Evolutionary conservation across 2,329 filamentous ascomycete species (phyloP).

Genomic region (Phoma sp.): DNA sequence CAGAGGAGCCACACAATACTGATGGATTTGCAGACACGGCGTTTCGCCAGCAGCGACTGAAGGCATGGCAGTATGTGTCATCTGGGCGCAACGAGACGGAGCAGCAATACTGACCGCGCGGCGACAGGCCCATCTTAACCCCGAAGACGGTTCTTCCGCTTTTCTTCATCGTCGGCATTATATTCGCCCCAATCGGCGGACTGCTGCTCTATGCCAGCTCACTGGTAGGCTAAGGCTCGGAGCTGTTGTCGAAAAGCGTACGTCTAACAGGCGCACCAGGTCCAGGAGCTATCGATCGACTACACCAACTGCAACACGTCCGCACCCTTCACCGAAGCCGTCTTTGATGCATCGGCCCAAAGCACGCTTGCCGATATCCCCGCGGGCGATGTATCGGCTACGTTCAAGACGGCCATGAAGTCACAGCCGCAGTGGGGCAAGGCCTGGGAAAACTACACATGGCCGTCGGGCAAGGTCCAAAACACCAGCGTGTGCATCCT

Average conservation of each 20-base stretch:
- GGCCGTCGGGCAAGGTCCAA: conserved; percentile 22
- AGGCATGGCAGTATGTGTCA: conserved; percentile 90
- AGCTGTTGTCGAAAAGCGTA: neutral
- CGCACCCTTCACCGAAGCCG: conserved; percentile 53
- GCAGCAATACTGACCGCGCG: conserved; percentile 46
- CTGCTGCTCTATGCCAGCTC: conserved; percentile 84
- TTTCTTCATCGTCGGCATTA: conserved; percentile 87
- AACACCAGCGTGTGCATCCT: conserved; percentile 69
- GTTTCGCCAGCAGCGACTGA: conserved; percentile 93
- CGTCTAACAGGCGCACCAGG: conserved; percentile 57
- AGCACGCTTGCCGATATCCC: conserved; percentile 60
- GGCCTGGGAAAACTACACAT: conserved; percentile 47
- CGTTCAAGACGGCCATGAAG: conserved; percentile 68
- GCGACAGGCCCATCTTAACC: conserved; percentile 82
- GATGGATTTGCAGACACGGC: conserved; percentile 74
- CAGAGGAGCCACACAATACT: conserved; percentile 19
- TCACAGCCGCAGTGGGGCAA: conserved; percentile 43
- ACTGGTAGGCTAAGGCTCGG: conserved; percentile 60
- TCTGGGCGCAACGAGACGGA: neutral
- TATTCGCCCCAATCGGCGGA: conserved; percentile 92
- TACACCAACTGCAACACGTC: conserved; percentile 77
- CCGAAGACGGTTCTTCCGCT: conserved; percentile 91
- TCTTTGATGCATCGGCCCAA: conserved; percentile 19
- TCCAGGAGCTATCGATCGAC: conserved; percentile 89
- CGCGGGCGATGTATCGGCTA: conserved; percentile 63